These are phyloP conservation scores for Chlorencoelia australis DNA, from an alignment of 2,329 filamentous ascomycete genomes.

Conservation along the genomic window DNA sequence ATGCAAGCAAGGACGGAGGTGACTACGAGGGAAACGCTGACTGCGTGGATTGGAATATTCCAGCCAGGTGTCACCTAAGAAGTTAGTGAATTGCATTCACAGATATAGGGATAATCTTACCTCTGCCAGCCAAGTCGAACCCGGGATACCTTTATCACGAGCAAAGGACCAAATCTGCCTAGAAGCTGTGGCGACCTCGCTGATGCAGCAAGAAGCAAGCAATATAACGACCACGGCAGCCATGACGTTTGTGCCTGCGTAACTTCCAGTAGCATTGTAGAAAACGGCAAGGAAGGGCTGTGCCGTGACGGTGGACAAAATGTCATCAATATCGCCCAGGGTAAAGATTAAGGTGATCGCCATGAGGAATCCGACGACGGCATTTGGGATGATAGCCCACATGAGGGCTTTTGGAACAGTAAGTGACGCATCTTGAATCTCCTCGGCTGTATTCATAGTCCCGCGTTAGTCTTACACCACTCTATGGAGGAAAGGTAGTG, in stretches of 20 bases:
- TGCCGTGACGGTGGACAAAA: constrained; percentile 23
- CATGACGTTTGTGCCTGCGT: constrained; percentile 36
- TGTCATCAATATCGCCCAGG: constrained; percentile 26
- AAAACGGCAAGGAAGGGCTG: constrained; percentile 28
- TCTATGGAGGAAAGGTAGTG: not conserved
- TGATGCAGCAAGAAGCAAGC: constrained; percentile 29
- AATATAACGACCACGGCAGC: constrained; percentile 32
- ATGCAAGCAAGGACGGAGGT: constrained; percentile 24
- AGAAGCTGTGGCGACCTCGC: constrained; percentile 26
- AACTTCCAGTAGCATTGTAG: constrained; percentile 16
- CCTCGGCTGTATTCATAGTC: constrained; percentile 29
- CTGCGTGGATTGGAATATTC: constrained; percentile 12
- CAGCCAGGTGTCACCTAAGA: constrained; percentile 7
- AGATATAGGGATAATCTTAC: constrained; percentile 19
- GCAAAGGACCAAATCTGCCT: constrained; percentile 34
- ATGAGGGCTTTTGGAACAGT: constrained; percentile 36
- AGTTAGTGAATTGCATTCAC: constrained; percentile 18
- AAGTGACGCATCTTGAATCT: constrained; percentile 36
- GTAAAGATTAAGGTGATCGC: constrained; percentile 31
- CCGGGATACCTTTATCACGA: constrained; percentile 34
- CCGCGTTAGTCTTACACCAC: not conserved
- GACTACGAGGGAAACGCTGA: constrained; percentile 11
- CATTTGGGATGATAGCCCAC: constrained; percentile 27
- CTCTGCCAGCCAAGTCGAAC: constrained; percentile 29
- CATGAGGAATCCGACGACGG: constrained; percentile 30